phyloP scores from a whole-genome alignment of 2,329 filamentous ascomycete species.

The Aspergillus unguis region DNA sequence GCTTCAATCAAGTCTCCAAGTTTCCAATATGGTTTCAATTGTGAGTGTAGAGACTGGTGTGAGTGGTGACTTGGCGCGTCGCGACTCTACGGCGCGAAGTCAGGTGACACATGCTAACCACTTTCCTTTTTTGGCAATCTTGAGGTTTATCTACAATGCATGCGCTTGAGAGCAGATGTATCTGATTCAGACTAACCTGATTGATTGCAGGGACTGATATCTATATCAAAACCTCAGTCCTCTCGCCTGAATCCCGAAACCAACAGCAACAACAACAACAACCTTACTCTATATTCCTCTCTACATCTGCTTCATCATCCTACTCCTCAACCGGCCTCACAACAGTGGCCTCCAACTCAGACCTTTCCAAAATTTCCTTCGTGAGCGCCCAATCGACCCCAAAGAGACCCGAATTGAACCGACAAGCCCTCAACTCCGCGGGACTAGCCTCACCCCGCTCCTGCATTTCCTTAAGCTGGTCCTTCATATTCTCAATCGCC shows the following conservation, averaged over 20 bases:
- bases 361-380: constrained; percentile 40
- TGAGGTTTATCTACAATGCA: too few species aligned
- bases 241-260: neutral
- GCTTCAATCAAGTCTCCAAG: too few species aligned
- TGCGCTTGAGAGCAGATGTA: too few species aligned
- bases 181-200: neutral
- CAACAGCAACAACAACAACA: neutral
- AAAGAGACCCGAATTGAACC: constrained; percentile 59
- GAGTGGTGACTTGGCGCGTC: constrained; percentile 1
- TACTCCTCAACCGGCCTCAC: constrained; percentile 25
- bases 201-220: neutral
- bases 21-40: too few species aligned
- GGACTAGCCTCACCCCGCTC: constrained; percentile 17
- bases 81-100: neutral
- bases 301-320: too few species aligned
- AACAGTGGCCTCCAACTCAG: constrained; percentile 36
- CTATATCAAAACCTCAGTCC: too few species aligned
- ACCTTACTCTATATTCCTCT: neutral
- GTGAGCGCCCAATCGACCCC: constrained; percentile 54
- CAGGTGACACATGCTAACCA: neutral
- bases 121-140: neutral
- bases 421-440: constrained; percentile 47
- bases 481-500: constrained; percentile 50
- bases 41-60: neutral
- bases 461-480: constrained; percentile 36